Base-by-base conservation (phyloP, 345 rosid genomes). In the Heritiera fomes region DNA sequence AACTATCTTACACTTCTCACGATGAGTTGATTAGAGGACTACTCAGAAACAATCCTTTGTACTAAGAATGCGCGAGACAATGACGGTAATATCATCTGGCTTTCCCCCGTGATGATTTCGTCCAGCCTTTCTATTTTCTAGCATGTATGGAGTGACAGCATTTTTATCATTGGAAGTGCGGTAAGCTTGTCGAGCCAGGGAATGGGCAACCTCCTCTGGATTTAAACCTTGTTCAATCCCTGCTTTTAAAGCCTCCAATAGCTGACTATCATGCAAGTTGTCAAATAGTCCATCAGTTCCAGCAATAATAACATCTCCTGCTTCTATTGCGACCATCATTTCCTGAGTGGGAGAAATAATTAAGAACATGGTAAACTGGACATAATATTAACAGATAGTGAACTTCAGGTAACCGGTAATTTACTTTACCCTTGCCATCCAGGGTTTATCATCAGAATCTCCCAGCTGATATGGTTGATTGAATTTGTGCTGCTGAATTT, bases 221-320 rank as follows among this genome's bases (percentile, higher is more conserved):
- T 45, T 41, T 47, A 62, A 50, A 30, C 73, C 82, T 75, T 14
- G 30, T 8, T 70, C 46, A 30, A 78, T 60, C 28, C 41, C 77
- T 11, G 5, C 5, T 20, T 50, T 41, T 9, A 49, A 46, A 28
- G 72, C 7, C 60, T 41, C 82, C 59, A 52, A 11, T 23, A 82
- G 75, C 17, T 69, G 73, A 32, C 28, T 23, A 23, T 23, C 28
- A 23, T 23, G 28, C 28, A 23, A 23, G 28, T 23, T 23, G 28
- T 23, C 28, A 23, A 23, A 23, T 23, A 23, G 43, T 56, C 82
- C 84, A 69, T 82, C 79, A 0, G 77, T 78, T 20, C 77, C 77
- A 30, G 79, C 77, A 28, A 78, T 64, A 11, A 82, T 70, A n/a
- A 75, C 73, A 53, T 82, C 82, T 45, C 84, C 79, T 15, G 60